Evolutionary conservation across 2,329 filamentous ascomycete genomes (phyloP).

Genomic region (Diaporthe vaccinii): DNA sequence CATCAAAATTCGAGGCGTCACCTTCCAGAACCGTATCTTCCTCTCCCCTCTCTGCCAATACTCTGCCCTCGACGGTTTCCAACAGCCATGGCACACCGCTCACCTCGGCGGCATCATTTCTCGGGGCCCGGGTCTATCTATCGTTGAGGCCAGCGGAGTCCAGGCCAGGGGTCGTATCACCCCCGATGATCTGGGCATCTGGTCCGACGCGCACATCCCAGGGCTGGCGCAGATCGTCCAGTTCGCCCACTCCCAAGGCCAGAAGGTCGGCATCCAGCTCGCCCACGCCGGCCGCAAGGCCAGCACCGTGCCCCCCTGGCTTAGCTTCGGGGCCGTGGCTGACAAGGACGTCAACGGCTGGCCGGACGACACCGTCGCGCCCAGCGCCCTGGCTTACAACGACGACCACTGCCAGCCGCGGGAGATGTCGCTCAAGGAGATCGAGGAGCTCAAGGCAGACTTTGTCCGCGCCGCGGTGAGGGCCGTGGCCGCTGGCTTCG

Average conservation of each 20-base stretch:
- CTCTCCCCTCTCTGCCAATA: conserved; percentile 64
- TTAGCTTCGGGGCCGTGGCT: conserved; percentile 65
- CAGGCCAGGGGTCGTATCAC: conserved; percentile 52
- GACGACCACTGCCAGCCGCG: conserved; percentile 58
- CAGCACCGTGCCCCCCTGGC: conserved; percentile 67
- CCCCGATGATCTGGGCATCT: conserved; percentile 53
- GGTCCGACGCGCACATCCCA: conserved; percentile 53
- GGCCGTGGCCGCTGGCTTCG: conserved; percentile 74
- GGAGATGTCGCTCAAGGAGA: conserved; percentile 75
- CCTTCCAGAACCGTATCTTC: conserved; percentile 61
- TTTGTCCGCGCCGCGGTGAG: conserved; percentile 68
- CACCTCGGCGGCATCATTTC: conserved; percentile 55
- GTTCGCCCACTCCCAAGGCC: conserved; percentile 65
- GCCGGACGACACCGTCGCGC: conserved; percentile 55
- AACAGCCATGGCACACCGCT: conserved; percentile 57
- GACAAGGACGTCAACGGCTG: conserved; percentile 59
- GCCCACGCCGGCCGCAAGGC: conserved; percentile 77
- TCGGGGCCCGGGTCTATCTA: conserved; percentile 51
- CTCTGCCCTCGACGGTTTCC: conserved; percentile 56
- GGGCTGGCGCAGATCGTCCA: conserved; percentile 52
- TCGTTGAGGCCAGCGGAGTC: conserved; percentile 51
- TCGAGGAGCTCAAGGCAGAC: conserved; percentile 71
- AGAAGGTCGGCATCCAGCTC: conserved; percentile 78
- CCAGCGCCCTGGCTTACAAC: conserved; percentile 49
- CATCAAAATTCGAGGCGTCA: conserved; percentile 58